Evolutionary conservation across 768 basidiomycete genomes (phyloP).

Genomic region (Rhodocollybia butyracea): DNA sequence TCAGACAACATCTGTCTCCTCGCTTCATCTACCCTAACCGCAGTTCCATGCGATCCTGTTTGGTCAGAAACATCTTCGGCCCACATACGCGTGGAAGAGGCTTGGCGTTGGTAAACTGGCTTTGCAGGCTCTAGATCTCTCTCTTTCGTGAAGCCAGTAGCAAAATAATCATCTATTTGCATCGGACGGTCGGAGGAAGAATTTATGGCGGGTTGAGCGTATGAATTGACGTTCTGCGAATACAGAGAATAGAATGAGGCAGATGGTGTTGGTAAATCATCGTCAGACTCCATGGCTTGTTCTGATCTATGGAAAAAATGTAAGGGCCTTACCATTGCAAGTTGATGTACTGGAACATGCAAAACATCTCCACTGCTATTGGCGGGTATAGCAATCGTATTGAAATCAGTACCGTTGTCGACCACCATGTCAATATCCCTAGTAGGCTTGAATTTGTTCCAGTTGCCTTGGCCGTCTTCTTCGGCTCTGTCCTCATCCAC

Average conservation of each 20-base stretch:
- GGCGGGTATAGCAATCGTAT: slow-evolving; percentile 5
- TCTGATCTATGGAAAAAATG: background rate
- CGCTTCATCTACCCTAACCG: slow-evolving; percentile 7
- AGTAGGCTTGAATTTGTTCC: background rate
- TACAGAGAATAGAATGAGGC: background rate
- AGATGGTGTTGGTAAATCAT: background rate
- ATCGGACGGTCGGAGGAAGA: background rate
- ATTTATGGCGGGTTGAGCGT: background rate
- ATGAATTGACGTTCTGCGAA: background rate
- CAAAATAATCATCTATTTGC: background rate
- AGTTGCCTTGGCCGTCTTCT: background rate
- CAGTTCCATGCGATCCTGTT: slow-evolving; percentile 16
- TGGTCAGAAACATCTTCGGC: slow-evolving; percentile 38
- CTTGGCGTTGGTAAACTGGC: slow-evolving; percentile 11
- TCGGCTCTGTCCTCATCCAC: slow-evolving; percentile 3
- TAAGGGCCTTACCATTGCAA: background rate
- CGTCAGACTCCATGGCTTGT: background rate
- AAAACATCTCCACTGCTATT: slow-evolving; percentile 7
- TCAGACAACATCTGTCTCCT: slow-evolving; percentile 2
- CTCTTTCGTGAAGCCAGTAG: background rate
- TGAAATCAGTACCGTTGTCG: background rate
- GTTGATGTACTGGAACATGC: slow-evolving; percentile 5
- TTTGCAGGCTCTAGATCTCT: background rate
- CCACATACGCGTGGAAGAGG: slow-evolving; percentile 40
- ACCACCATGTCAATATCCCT: background rate